Conservation (phyloP, 176 grass and related monocot genomes). For the Otatea glauca region DNA sequence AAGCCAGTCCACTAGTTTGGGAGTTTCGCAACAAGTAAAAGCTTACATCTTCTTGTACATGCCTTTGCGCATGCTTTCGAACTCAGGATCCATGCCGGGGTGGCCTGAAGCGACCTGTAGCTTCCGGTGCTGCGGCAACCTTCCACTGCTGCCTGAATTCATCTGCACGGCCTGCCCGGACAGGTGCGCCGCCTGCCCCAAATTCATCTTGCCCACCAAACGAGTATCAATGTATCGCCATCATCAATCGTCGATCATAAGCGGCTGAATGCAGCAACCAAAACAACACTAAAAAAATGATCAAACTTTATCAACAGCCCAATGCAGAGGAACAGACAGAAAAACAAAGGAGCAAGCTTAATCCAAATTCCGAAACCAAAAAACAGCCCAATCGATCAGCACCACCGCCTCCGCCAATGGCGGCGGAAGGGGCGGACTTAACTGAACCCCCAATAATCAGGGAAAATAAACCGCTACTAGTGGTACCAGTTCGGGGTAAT, state of each 20-base stretch:
- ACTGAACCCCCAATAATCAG: not conserved
- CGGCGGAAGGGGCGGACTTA: not conserved
- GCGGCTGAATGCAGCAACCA: conserved; percentile 12
- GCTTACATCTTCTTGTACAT: conserved; percentile 61
- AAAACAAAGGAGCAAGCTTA: not conserved
- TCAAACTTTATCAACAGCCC: not conserved
- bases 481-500: not conserved
- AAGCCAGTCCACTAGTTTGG: not conserved
- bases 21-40: not conserved
- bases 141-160: conserved; percentile 13
- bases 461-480: not conserved
- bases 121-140: conserved; percentile 33
- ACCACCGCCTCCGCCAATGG: not conserved
- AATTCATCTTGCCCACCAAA: conserved; percentile 34
- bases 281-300: conserved; percentile 15
- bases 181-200: conserved; percentile 33
- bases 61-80: conserved; percentile 26
- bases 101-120: conserved; percentile 46
- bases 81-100: conserved; percentile 36
- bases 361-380: not conserved
- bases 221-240: not conserved
- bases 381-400: not conserved
- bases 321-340: not conserved
- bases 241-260: not conserved
- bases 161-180: conserved; percentile 21